Percentiles rank a stretch among this genome's conserved stretches.
Evolutionary conservation across 345 rosid species (phyloP).

Genomic region (Balakata baccata): DNA sequence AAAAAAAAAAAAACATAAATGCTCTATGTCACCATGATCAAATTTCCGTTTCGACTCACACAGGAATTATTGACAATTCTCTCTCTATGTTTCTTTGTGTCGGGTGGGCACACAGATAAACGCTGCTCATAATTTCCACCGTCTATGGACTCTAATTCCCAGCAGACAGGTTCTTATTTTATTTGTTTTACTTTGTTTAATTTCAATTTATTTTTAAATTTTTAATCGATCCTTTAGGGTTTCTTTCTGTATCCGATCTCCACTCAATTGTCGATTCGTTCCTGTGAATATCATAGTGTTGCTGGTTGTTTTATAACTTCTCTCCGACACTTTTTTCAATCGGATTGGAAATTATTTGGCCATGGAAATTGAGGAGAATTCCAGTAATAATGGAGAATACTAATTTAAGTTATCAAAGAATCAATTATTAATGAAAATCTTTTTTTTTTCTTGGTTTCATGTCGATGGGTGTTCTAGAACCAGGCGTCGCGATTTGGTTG

Average conservation of each 20-base stretch:
- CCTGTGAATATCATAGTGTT: neutral
- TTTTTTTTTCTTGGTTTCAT: neutral
- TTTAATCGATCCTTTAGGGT: neutral
- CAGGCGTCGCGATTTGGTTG: neutral
- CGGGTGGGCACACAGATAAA: slow-evolving; percentile 28
- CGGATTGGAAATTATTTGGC: too few relatives aligned
- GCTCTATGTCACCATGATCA: too few relatives aligned
- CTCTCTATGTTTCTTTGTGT: neutral
- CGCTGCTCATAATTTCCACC: slow-evolving; percentile 19
- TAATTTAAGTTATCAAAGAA: neutral
- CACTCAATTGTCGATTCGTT: neutral
- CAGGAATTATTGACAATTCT: neutral
- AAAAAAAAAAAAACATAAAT: neutral
- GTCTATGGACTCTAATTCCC: slow-evolving; percentile 49
- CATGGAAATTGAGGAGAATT: neutral
- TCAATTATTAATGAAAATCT: neutral
- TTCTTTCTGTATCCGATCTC: neutral
- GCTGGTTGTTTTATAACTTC: neutral
- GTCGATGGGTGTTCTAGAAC: neutral
- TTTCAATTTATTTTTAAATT: neutral
- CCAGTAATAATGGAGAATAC: neutral
- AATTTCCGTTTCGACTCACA: neutral
- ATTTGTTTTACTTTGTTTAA: neutral
- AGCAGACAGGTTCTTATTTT: slow-evolving; percentile 38
- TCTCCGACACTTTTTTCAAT: neutral